These are phyloP conservation scores for Phlebopus sp. DNA, from an alignment of 1,284 basidiomycete genomes.

Conservation along the genomic window DNA sequence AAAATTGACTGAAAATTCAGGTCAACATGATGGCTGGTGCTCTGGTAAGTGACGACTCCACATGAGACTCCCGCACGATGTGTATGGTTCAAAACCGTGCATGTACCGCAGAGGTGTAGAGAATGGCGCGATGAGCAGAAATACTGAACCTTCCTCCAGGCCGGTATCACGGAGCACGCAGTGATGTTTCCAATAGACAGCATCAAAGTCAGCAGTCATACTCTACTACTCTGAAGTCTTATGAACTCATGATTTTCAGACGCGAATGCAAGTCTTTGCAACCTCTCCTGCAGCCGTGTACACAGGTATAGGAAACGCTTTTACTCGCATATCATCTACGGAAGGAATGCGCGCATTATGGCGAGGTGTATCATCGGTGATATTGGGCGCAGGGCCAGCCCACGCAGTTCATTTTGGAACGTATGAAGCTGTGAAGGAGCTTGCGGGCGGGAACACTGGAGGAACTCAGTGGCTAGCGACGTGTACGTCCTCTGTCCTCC, in stretches of 20 bases:
- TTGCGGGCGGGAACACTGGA: slow-evolving; percentile 79
- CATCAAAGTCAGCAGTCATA: slow-evolving; percentile 75
- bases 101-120: neutral
- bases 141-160: slow-evolving; percentile 47
- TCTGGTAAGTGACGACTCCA: slow-evolving; percentile 57
- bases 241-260: slow-evolving; percentile 48
- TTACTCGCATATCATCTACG: slow-evolving; percentile 86
- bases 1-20: slow-evolving; percentile 34
- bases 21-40: slow-evolving; percentile 98
- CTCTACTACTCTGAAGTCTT: slow-evolving; percentile 4
- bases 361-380: slow-evolving; percentile 97
- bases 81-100: neutral
- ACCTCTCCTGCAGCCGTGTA: slow-evolving; percentile 82
- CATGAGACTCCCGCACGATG: slow-evolving; percentile 1
- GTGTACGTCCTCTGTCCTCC: slow-evolving; percentile 47
- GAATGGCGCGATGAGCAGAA: neutral
- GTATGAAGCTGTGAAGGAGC: slow-evolving; percentile 93
- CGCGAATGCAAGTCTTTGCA: slow-evolving; percentile 97
- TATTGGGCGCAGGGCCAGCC: slow-evolving; percentile 95
- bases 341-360: slow-evolving; percentile 92
- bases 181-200: slow-evolving; percentile 99
- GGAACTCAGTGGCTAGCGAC: slow-evolving; percentile 84
- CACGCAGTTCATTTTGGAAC: slow-evolving; percentile 98
- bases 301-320: slow-evolving; percentile 86
- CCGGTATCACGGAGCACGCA: slow-evolving; percentile 98